A percentile compares a stretch with the other conserved stretches of the same genome.
Evolutionary conservation across 1,284 basidiomycete genomes (phyloP).

Genomic region (Cryptococcus hybrid): DNA sequence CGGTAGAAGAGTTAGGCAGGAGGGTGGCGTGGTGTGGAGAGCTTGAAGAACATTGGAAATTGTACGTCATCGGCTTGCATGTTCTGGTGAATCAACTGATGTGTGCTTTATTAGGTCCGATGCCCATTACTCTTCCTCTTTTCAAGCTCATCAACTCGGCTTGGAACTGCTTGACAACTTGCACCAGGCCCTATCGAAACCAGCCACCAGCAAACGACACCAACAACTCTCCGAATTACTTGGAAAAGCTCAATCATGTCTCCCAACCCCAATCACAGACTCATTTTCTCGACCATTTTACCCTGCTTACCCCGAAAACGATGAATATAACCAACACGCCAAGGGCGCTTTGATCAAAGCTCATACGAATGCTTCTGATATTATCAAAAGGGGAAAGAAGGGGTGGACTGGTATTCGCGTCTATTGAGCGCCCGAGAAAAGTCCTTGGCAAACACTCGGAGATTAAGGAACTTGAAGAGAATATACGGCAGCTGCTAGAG

Average conservation of each 20-base stretch:
- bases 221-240: slow-evolving; percentile 13
- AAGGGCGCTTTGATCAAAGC: slow-evolving; percentile 6
- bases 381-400: slow-evolving; percentile 12
- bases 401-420: slow-evolving; percentile 25
- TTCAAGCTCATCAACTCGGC: slow-evolving; percentile 12
- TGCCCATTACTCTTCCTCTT: slow-evolving; percentile 19
- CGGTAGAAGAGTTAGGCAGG: slow-evolving; percentile 18
- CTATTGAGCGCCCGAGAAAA: slow-evolving; percentile 14
- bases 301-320: slow-evolving; percentile 25
- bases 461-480: slow-evolving; percentile 2
- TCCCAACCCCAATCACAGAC: slow-evolving; percentile 20
- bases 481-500: slow-evolving; percentile 5
- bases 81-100: not conserved
- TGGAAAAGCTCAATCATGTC: not conserved
- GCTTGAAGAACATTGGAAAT: slow-evolving; percentile 31
- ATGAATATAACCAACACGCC: slow-evolving; percentile 19
- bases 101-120: slow-evolving; percentile 18
- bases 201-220: slow-evolving; percentile 25
- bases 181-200: slow-evolving; percentile 10
- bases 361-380: slow-evolving; percentile 10
- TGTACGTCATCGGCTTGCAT: slow-evolving; percentile 16
- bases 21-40: slow-evolving; percentile 27
- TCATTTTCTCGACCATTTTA: slow-evolving; percentile 29
- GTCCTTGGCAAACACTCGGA: slow-evolving; percentile 8
- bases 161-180: slow-evolving; percentile 14